A percentile compares a stretch with the other conserved stretches of the same genome.
Evolutionary conservation across 345 rosid species (phyloP).

Genomic region (Eucalyptus sideroxylon): DNA sequence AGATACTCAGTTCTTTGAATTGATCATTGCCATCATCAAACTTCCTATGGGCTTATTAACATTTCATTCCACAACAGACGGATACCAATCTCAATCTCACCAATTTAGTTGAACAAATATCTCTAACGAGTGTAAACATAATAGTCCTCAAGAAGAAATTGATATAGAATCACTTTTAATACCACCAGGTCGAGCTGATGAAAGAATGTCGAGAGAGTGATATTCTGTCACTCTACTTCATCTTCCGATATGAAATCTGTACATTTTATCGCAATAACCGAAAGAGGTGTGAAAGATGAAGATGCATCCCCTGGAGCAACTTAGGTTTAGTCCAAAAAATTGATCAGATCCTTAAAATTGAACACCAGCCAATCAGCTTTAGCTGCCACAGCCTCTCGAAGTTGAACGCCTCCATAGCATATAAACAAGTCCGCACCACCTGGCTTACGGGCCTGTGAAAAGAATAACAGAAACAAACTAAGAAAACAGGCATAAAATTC

Average conservation of each 20-base stretch:
- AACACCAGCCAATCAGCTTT: constrained; percentile 91
- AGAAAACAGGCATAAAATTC: background rate
- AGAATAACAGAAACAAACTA: background rate
- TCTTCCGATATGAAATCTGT: background rate
- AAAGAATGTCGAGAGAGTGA: background rate
- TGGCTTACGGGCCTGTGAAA: constrained; percentile 62
- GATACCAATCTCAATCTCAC: background rate
- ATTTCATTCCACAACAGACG: background rate
- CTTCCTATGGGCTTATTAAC: background rate
- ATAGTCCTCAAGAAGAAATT: background rate
- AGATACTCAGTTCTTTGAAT: background rate
- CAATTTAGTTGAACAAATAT: background rate
- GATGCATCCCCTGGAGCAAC: background rate
- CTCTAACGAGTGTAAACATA: background rate
- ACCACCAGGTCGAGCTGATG: background rate
- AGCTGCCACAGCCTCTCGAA: constrained; percentile 71
- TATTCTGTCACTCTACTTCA: background rate
- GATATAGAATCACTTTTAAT: background rate
- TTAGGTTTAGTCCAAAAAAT: constrained; percentile 25
- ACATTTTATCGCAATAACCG: background rate
- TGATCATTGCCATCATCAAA: background rate
- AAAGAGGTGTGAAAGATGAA: background rate
- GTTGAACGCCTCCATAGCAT: constrained; percentile 85
- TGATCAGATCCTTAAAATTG: constrained; percentile 44
- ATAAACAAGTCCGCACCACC: constrained; percentile 86